Percentiles rank a stretch among this genome's conserved stretches.
These are phyloP conservation scores for Sporisorium graminicola DNA, from an alignment of 1,284 basidiomycete genomes.

Conservation along the genomic window DNA sequence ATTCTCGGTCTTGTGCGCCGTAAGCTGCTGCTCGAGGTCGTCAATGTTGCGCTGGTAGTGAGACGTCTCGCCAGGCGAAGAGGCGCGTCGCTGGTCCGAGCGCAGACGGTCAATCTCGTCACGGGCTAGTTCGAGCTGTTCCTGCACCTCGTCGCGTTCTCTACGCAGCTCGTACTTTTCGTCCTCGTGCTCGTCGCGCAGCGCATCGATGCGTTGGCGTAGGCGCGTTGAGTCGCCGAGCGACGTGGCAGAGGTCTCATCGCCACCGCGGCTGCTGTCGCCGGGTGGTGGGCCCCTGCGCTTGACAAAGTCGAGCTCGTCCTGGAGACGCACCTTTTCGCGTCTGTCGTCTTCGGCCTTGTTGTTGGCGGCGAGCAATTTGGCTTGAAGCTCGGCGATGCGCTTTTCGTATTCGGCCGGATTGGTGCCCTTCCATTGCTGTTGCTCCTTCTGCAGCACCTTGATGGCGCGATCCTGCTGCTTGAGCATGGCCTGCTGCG, in stretches of 20 bases:
- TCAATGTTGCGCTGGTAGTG: conserved; percentile 46
- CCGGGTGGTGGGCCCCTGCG: conserved; percentile 37
- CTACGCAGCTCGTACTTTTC: conserved; percentile 54
- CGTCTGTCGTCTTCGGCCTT: conserved; percentile 43
- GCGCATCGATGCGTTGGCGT: conserved; percentile 49
- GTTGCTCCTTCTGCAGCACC: conserved; percentile 60
- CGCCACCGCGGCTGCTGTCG: conserved; percentile 30
- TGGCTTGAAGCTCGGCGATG: conserved; percentile 44
- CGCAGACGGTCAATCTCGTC: conserved; percentile 44
- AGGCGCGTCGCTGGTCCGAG: conserved; percentile 22
- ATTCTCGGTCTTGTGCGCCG: conserved; percentile 52
- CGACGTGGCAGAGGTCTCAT: conserved; percentile 36
- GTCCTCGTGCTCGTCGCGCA: conserved; percentile 55
- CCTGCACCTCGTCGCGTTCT: conserved; percentile 50
- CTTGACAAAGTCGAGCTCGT: conserved; percentile 58
- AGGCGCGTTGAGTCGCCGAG: conserved; percentile 44
- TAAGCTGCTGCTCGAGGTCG: conserved; percentile 52
- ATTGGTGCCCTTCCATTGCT: conserved; percentile 53
- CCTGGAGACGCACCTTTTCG: conserved; percentile 44
- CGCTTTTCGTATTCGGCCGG: conserved; percentile 40
- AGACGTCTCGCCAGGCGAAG: conserved; percentile 27
- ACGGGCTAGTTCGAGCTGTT: conserved; percentile 45
- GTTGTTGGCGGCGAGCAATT: conserved; percentile 43
- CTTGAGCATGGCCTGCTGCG: conserved; percentile 61
- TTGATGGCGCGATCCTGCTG: conserved; percentile 66